Percentiles rank a stretch among this genome's conserved stretches.
Conservation (phyloP, 2,329 filamentous ascomycete genomes). For the Claviceps quebecensis region DNA sequence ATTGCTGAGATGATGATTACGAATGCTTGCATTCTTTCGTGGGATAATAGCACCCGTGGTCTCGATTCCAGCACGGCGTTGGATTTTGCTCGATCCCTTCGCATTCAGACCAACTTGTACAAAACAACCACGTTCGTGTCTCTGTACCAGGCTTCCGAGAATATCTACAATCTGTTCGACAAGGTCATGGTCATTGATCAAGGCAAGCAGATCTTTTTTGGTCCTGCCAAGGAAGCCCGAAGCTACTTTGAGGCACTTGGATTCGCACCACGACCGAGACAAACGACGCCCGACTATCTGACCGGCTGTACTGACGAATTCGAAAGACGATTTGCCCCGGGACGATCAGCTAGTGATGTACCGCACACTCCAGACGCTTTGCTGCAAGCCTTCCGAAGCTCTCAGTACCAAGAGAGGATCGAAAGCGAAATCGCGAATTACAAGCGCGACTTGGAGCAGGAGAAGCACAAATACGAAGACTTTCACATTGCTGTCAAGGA, state of each 20-base stretch:
- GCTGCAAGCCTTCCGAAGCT: constrained; percentile 55
- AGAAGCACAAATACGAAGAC: constrained; percentile 57
- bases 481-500: constrained; percentile 64
- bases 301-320: constrained; percentile 76
- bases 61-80: constrained; percentile 55
- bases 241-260: constrained; percentile 66
- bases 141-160: constrained; percentile 74
- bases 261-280: constrained; percentile 58
- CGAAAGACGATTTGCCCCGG: constrained; percentile 61
- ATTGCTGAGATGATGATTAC: constrained; percentile 76
- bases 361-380: constrained; percentile 56
- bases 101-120: constrained; percentile 73
- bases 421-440: constrained; percentile 56
- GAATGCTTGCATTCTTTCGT: constrained; percentile 55
- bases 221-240: constrained; percentile 51
- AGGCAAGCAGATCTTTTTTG: constrained; percentile 64
- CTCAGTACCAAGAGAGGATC: constrained; percentile 40
- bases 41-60: constrained; percentile 62
- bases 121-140: constrained; percentile 75
- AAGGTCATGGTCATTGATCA: constrained; percentile 72
- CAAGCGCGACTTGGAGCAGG: constrained; percentile 45
- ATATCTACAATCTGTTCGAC: constrained; percentile 66
- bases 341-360: constrained; percentile 49
- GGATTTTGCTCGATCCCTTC: constrained; percentile 54
- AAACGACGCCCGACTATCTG: constrained; percentile 70